phyloP scores from a whole-genome alignment of 2,329 filamentous ascomycete species.

The Passalora sequoiae region DNA sequence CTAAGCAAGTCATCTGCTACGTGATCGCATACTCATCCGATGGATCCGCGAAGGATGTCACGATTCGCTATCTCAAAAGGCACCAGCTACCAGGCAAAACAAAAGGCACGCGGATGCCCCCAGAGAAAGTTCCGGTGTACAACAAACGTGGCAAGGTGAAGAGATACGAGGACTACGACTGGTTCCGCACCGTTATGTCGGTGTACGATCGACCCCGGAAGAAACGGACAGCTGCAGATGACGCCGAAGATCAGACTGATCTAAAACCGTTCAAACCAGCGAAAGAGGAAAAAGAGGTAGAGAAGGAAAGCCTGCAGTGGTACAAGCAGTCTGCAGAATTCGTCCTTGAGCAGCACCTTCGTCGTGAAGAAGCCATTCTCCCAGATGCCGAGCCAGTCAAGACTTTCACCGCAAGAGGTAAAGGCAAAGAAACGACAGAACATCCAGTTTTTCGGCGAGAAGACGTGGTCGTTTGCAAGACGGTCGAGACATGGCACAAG shows the following conservation, averaged over 20 bases:
- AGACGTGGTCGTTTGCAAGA: slow-evolving; percentile 81
- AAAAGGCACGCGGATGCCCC: slow-evolving; percentile 72
- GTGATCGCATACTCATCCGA: slow-evolving; percentile 68
- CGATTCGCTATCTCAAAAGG: slow-evolving; percentile 79
- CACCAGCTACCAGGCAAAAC: slow-evolving; percentile 82
- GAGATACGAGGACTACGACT: slow-evolving; percentile 73
- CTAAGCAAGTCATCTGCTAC: slow-evolving; percentile 86
- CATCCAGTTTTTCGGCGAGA: slow-evolving; percentile 75
- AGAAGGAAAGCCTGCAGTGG: slow-evolving; percentile 66
- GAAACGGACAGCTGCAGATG: slow-evolving; percentile 64
- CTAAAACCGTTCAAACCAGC: slow-evolving; percentile 65
- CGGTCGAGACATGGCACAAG: slow-evolving; percentile 95
- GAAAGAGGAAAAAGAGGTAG: slow-evolving; percentile 46
- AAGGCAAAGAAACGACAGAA: slow-evolving; percentile 65
- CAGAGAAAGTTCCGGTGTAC: slow-evolving; percentile 76
- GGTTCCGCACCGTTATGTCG: slow-evolving; percentile 77
- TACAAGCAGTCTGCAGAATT: slow-evolving; percentile 84
- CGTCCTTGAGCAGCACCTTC: slow-evolving; percentile 77
- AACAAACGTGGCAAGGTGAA: slow-evolving; percentile 72
- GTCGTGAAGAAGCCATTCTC: slow-evolving; percentile 82
- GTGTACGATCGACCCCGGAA: slow-evolving; percentile 57
- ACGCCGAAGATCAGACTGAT: slow-evolving; percentile 72
- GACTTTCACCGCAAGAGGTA: slow-evolving; percentile 64
- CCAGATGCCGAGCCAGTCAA: slow-evolving; percentile 65
- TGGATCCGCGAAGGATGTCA: slow-evolving; percentile 50